A percentile compares a stretch with the other conserved stretches of the same genome.
Conservation (phyloP, 495 filamentous ascomycete species). For the Trichocladium uniseriatum region DNA sequence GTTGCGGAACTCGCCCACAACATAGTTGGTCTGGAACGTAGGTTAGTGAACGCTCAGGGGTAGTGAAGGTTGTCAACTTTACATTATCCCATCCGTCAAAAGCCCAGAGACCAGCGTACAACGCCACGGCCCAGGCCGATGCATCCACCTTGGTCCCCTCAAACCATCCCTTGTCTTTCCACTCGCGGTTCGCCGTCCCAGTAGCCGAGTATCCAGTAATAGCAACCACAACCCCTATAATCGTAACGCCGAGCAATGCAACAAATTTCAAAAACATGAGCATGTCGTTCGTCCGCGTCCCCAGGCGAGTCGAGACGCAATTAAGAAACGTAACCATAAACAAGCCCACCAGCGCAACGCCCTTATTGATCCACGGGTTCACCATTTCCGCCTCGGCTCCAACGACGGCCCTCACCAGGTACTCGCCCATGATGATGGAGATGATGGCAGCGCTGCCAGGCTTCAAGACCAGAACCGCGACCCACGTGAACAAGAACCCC, state of each 20-base stretch:
- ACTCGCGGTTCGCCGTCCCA: constrained; percentile 69
- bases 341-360: constrained; percentile 70
- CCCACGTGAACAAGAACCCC: constrained; percentile 94
- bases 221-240: constrained; percentile 85
- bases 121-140: constrained; percentile 77
- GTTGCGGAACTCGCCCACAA: constrained; percentile 91
- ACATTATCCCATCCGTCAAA: constrained; percentile 99
- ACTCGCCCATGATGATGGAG: constrained; percentile 95
- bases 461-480: constrained; percentile 86
- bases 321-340: constrained; percentile 72
- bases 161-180: constrained; percentile 85
- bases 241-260: constrained; percentile 75
- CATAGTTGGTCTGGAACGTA: constrained; percentile 73
- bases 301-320: constrained; percentile 80
- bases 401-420: constrained; percentile 76
- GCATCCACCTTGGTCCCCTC: constrained; percentile 70
- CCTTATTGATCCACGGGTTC: constrained; percentile 84
- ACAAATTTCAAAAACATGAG: constrained; percentile 97
- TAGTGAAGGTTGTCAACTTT: constrained; percentile 28
- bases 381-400: constrained; percentile 67
- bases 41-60: constrained; percentile 7
- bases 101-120: constrained; percentile 95
- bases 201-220: constrained; percentile 70
- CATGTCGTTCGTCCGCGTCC: constrained; percentile 72
- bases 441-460: constrained; percentile 91